Conservation (phyloP, 306 rosid species). For the Mimosa pudica region DNA sequence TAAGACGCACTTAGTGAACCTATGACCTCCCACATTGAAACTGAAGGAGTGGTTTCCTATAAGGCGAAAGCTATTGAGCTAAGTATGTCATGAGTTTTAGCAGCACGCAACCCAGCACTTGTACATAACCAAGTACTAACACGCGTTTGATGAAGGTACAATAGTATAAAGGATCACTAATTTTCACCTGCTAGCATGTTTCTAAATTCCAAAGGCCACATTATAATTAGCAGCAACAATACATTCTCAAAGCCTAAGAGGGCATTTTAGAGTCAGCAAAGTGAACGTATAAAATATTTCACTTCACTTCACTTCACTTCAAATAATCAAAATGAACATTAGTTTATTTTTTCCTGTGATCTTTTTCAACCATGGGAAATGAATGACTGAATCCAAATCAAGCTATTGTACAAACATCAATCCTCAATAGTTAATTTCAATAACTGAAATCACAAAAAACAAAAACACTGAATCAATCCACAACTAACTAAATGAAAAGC, state of each 20-base stretch:
- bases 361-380: background rate
- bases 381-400: background rate
- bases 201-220: conserved; percentile 8
- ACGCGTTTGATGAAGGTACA: background rate
- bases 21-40: background rate
- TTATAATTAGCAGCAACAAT: conserved; percentile 22
- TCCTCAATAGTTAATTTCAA: background rate
- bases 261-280: background rate
- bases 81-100: background rate
- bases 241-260: background rate
- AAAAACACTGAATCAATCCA: background rate
- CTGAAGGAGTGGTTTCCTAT: background rate
- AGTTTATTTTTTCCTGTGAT: background rate
- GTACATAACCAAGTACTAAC: conserved; percentile 1
- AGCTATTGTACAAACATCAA: background rate
- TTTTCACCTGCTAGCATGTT: conserved; percentile 8
- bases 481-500: background rate
- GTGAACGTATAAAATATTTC: background rate
- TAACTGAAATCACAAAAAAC: background rate
- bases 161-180: background rate
- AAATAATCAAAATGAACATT: background rate
- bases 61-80: background rate
- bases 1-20: background rate
- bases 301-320: background rate
- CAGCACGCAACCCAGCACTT: background rate